Percentiles rank a stretch among this genome's conserved stretches.
phyloP scores from a whole-genome alignment of 2,329 filamentous ascomycete species.

The Alternaria sp. region DNA sequence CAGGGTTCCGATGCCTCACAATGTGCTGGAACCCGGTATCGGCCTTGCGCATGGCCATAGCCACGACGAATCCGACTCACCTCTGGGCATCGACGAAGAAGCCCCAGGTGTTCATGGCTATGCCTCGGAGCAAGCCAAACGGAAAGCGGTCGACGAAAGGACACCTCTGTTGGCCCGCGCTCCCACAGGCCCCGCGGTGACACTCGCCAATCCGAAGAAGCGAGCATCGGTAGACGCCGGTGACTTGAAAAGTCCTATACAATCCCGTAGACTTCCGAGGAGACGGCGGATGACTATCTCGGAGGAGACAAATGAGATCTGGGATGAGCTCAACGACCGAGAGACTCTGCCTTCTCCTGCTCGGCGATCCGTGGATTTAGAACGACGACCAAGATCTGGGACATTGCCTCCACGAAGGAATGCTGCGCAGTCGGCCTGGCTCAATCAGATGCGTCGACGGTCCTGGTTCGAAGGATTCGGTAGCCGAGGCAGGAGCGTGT shows the following conservation, averaged over 20 bases:
- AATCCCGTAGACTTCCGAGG: conserved; percentile 30
- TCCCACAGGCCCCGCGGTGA: conserved; percentile 40
- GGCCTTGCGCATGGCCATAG: conserved; percentile 77
- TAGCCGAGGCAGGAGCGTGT: conserved; percentile 31
- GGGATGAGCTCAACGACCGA: conserved; percentile 81
- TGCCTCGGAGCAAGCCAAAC: conserved; percentile 33
- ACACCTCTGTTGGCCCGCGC: conserved; percentile 46
- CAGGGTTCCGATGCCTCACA: conserved; percentile 58
- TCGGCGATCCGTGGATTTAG: conserved; percentile 39
- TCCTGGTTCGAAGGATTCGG: conserved; percentile 45
- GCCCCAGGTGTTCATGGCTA: conserved; percentile 38
- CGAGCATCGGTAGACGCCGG: conserved; percentile 27
- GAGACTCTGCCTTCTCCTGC: conserved; percentile 38
- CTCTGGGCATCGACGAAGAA: conserved; percentile 38
- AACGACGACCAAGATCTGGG: conserved; percentile 42
- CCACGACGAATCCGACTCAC: conserved; percentile 56
- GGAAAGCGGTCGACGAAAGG: conserved; percentile 38
- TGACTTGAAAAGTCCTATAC: conserved; percentile 30
- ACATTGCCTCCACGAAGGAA: conserved; percentile 39
- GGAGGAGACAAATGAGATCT: conserved; percentile 79
- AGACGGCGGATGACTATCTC: conserved; percentile 58
- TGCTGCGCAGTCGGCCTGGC: conserved; percentile 39
- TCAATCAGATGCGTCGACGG: conserved; percentile 44
- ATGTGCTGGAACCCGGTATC: conserved; percentile 79
- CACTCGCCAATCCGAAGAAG: conserved; percentile 32